Percentiles rank a stretch among this genome's conserved stretches.
Conservation (phyloP, 2,329 filamentous ascomycete genomes). For the Sclerotinia glacialis region DNA sequence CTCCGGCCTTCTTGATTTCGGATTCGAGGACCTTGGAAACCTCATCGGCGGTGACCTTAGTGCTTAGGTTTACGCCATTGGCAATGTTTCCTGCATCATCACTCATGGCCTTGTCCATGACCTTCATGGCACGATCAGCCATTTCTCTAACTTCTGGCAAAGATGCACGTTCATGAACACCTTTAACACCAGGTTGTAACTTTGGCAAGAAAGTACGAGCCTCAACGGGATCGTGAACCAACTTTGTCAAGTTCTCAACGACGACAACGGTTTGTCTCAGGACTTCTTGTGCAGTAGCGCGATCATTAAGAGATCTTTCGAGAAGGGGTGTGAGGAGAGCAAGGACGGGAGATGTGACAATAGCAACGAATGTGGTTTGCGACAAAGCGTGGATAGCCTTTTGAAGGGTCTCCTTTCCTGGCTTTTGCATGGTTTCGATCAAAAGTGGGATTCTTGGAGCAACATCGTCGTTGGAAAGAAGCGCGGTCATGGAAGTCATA, state of each 20-base stretch:
- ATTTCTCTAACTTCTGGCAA: slow-evolving; percentile 93
- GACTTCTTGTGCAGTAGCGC: slow-evolving; percentile 87
- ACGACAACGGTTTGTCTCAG: slow-evolving; percentile 94
- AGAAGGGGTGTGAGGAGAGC: slow-evolving; percentile 92
- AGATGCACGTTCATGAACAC: slow-evolving; percentile 81
- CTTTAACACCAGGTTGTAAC: slow-evolving; percentile 88
- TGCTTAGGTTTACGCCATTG: slow-evolving; percentile 43
- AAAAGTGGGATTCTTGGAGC: slow-evolving; percentile 86
- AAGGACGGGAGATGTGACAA: slow-evolving; percentile 92
- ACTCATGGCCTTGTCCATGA: slow-evolving; percentile 92
- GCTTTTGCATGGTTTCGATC: slow-evolving; percentile 92
- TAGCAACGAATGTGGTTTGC: slow-evolving; percentile 96
- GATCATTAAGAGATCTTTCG: slow-evolving; percentile 89
- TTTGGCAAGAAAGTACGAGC: slow-evolving; percentile 93
- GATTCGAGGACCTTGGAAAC: slow-evolving; percentile 72
- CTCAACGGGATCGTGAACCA: slow-evolving; percentile 94
- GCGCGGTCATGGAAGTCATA: slow-evolving; percentile 84
- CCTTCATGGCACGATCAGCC: slow-evolving; percentile 73
- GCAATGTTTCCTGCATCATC: slow-evolving; percentile 59
- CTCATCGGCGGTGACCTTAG: slow-evolving; percentile 68
- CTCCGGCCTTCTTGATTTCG: slow-evolving; percentile 69
- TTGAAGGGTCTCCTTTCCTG: slow-evolving; percentile 80
- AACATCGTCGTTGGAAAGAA: slow-evolving; percentile 96
- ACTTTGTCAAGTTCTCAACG: slow-evolving; percentile 95
- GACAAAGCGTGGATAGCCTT: slow-evolving; percentile 97